Evolutionary conservation across 2,329 filamentous ascomycete genomes (phyloP), one percentile per base, ranked within the genome.

Genomic region (Cordyceps cateniannulata): DNA sequence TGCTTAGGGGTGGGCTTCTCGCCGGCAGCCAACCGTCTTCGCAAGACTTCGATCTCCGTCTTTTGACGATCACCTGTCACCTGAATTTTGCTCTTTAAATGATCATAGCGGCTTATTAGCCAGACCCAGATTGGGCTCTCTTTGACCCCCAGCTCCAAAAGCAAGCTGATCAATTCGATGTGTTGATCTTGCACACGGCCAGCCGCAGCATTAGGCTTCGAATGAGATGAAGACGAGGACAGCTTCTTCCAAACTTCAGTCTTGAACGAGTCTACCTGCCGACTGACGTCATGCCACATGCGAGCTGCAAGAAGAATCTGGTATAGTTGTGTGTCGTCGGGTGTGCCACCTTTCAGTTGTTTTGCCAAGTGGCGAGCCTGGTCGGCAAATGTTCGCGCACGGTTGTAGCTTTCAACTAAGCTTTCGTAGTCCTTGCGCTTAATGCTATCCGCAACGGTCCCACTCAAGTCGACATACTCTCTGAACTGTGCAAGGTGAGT

Each of bases 71-170:
- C 92, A 57, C 91, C 91, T 16, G 87, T 89, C 0, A 83, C 80
- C 47, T 85, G 84, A 58, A 98, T 93, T 71, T 90, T 96, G 65
- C 86, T 86, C 73, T 95, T 97, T 60, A 99, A 80, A 69, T 93
- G 87, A 65, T 96, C 91, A 70, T 93, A 96, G 50, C 91, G 87
- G 69, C 91, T 96, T 60, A 93, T 79, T 27, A 99, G 84, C 93
- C 95, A 99, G 12, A 96, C 83, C 90, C 91, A 96, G 64, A 99
- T 96, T 1, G 95, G 95, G 68, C 96, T 99, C 62, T 98, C 92
- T 10, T 96, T 89, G 2, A 96, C 92, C 7, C 95, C 96, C 22
- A 99, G 79, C 72, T 99, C 93, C n/a, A 99, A 77, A 58, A 99
- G 80, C 40, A 97, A 80, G 24, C 86, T 82, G 59, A 99, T 98